A percentile compares a stretch with the other conserved stretches of the same genome.
Conservation (phyloP, 169 alveolate species). For the Cardiosporidium cionae region DNA sequence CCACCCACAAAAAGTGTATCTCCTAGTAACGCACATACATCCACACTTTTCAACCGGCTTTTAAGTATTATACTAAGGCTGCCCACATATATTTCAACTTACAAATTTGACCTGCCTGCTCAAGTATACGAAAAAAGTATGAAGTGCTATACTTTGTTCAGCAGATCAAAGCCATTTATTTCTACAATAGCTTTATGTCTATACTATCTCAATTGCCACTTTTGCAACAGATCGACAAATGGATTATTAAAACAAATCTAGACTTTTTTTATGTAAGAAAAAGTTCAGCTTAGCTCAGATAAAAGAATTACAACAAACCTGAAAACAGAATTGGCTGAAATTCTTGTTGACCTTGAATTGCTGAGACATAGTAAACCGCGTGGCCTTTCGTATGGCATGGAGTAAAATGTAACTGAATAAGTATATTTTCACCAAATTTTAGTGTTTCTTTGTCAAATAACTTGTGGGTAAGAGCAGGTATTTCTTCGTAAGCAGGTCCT, state of each 20-base stretch:
- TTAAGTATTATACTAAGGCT: not conserved
- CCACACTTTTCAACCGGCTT: not conserved
- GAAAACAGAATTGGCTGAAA: conserved; percentile 15
- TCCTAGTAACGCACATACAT: conserved; percentile 49
- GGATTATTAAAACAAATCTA: too few relatives aligned
- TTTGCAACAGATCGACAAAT: too few relatives aligned
- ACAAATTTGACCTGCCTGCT: not conserved
- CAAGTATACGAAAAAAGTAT: not conserved
- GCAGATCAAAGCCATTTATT: conserved; percentile 40
- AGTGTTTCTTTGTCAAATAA: conserved; percentile 16
- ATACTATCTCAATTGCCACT: too few relatives aligned
- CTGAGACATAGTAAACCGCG: conserved; percentile 67
- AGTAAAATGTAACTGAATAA: conserved; percentile 65
- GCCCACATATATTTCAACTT: not conserved
- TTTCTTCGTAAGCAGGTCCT: not conserved
- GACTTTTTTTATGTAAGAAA: too few relatives aligned
- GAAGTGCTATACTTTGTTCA: not conserved
- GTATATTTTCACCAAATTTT: conserved; percentile 48
- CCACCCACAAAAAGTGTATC: conserved; percentile 90
- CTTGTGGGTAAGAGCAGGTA: not conserved
- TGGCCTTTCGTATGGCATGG: conserved; percentile 95
- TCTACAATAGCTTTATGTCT: too few relatives aligned
- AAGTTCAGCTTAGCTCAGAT: too few relatives aligned
- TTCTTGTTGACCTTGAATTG: not conserved
- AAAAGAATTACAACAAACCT: too few relatives aligned